Conservation (phyloP, 257 asterid genomes). For the Sherardia arvensis region DNA sequence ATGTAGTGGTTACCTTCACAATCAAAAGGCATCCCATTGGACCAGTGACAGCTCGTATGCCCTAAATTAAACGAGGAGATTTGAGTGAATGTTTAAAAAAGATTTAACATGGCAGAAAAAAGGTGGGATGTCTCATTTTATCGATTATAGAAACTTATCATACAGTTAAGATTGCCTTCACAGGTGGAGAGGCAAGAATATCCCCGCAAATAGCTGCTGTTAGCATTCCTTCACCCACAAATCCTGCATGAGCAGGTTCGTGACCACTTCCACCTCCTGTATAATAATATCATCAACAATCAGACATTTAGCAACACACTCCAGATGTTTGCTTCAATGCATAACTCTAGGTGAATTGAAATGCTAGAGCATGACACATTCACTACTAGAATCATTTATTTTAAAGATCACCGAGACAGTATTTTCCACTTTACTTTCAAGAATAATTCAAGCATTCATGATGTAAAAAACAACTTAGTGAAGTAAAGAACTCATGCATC, state of each 20-base stretch:
- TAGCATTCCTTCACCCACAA: slow-evolving; percentile 99
- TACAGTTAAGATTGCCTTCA: slow-evolving; percentile 90
- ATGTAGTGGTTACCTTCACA: slow-evolving; percentile 61
- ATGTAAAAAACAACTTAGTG: not conserved
- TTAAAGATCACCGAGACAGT: not conserved
- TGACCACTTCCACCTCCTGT: slow-evolving; percentile 99
- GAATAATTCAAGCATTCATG: not conserved
- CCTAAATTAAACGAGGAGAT: slow-evolving; percentile 38
- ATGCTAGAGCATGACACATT: not conserved
- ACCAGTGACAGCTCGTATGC: slow-evolving; percentile 96
- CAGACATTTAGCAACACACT: slow-evolving; percentile 5
- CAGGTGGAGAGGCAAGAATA: slow-evolving; percentile 91
- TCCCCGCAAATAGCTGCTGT: slow-evolving; percentile 99
- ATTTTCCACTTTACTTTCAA: not conserved
- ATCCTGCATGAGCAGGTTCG: slow-evolving; percentile 99
- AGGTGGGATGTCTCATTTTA: slow-evolving; percentile 8
- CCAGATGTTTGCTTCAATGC: not conserved
- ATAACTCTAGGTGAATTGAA: not conserved
- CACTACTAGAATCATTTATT: not conserved
- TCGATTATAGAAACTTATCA: slow-evolving; percentile 21
- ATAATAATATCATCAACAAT: slow-evolving; percentile 14
- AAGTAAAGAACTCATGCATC: not conserved
- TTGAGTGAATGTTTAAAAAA: slow-evolving; percentile 5
- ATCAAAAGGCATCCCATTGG: slow-evolving; percentile 84
- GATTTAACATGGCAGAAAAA: too few relatives aligned